These are phyloP conservation scores for Strobilomyces echinocephalus DNA, from an alignment of 768 basidiomycete genomes.

Conservation along the genomic window DNA sequence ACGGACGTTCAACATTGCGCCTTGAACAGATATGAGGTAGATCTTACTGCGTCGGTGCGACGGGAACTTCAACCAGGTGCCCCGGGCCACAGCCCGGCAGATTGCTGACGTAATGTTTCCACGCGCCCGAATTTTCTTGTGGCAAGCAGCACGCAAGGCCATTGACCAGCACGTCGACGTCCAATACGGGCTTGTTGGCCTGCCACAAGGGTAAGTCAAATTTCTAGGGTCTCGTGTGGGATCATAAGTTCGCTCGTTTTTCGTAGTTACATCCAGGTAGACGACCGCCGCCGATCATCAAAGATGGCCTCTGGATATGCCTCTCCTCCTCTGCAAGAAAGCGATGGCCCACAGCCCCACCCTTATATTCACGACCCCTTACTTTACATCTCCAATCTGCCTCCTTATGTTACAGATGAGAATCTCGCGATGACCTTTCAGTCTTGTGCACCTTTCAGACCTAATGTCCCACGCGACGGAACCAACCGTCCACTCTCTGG, in stretches of 20 bases:
- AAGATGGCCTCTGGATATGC: slow-evolving; percentile 35
- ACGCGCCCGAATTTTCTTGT: slow-evolving; percentile 30
- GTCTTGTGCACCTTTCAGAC: slow-evolving; percentile 76
- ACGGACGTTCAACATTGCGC: too few species aligned
- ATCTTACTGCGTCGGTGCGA: too few species aligned
- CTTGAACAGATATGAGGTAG: too few species aligned
- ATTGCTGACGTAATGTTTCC: slow-evolving; percentile 32
- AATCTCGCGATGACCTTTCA: slow-evolving; percentile 71
- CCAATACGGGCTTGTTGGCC: slow-evolving; percentile 29
- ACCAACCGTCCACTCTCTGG: slow-evolving; percentile 52
- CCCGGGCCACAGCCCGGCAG: too few species aligned
- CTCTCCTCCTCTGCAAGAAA: slow-evolving; percentile 30
- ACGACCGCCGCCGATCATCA: slow-evolving; percentile 28
- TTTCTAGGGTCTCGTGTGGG: not conserved
- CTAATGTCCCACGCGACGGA: slow-evolving; percentile 64
- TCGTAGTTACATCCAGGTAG: slow-evolving; percentile 11
- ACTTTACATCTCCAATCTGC: slow-evolving; percentile 75
- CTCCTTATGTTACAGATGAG: slow-evolving; percentile 69
- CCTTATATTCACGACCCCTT: slow-evolving; percentile 83
- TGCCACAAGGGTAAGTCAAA: slow-evolving; percentile 25
- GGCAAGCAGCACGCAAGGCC: slow-evolving; percentile 14
- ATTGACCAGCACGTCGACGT: slow-evolving; percentile 28
- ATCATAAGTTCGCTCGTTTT: not conserved
- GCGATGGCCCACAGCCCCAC: slow-evolving; percentile 44
- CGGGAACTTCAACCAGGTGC: too few species aligned